Base-by-base conservation (phyloP, 805 yeast species). In the Lachancea quebecensis region DNA sequence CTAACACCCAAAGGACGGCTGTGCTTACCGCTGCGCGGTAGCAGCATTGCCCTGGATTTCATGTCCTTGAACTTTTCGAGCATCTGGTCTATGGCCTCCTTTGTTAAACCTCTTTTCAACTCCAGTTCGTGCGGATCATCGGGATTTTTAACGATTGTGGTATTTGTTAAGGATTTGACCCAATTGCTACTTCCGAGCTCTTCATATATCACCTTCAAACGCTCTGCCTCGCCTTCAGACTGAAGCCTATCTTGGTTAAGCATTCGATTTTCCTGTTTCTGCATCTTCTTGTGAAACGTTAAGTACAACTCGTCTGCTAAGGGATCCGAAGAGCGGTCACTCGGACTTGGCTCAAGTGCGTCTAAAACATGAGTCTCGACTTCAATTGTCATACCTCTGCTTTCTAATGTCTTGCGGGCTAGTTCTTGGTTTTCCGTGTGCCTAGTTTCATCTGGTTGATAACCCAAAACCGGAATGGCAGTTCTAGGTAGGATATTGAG, bases 241-340 rank as follows among this genome's bases (percentile, higher is more conserved):
- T 74, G 71, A 1, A 45, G 37, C 7, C 53, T 30, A 40, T 71
- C 74, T 21, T 75, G 66, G 51, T 84, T 90, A 1, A 73, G 66
- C 75, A 82, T 79, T 38, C 77, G 70, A 47, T 73, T 73, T 60
- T 85, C 95, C 42, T 80, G 81, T 45, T 75, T 75, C 50, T 74
- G 77, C 79, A 82, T 77, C 34, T 75, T 70, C 35, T 71, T 71
- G 62, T 84, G 90, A 53, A 72, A 76, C 11, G 66, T 49, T 28
- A 60, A 54, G 57, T 67, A 80, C 11, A 66, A 15, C 0, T 58
- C 52, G 57, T 79, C 83, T 1, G 61, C 53, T 39, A 85, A 63
- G 4, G 79, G 77, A 53, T 77, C 82, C 4, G 10, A 12, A 8
- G 15, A 17, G 29, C 3, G 21, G 9, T 14, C n/a, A 10, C 15